These are phyloP conservation scores for Guillardia theta DNA, from an alignment of 78 protist species.

Conservation along the genomic window DNA sequence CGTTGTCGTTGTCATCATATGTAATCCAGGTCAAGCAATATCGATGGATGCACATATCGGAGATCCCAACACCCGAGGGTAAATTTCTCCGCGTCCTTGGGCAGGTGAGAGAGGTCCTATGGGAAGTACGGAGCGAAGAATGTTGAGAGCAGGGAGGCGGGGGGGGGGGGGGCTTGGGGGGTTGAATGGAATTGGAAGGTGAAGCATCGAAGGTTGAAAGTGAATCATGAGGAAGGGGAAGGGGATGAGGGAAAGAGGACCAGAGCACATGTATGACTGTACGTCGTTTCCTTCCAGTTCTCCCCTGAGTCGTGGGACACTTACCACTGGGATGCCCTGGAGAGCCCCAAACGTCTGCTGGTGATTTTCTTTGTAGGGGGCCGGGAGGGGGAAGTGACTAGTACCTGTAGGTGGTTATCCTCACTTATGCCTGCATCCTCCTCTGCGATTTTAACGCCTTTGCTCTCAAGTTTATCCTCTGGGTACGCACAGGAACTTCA, in stretches of 20 bases:
- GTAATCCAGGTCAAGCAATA: neutral
- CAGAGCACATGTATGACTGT: no score
- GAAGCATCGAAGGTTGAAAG: no score
- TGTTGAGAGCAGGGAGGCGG: no score
- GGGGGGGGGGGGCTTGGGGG: no score
- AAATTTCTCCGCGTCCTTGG: neutral
- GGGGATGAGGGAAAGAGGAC: no score
- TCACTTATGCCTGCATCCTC: neutral
- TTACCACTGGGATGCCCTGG: neutral
- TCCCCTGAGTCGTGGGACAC: neutral
- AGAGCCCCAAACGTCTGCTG: neutral
- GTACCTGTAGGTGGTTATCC: neutral
- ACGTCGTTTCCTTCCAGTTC: no score
- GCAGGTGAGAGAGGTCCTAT: no score
- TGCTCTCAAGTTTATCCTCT: neutral
- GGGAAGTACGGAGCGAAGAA: no score
- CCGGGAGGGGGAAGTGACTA: no score
- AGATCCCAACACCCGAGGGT: neutral
- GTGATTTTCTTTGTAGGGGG: neutral
- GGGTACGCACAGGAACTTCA: neutral
- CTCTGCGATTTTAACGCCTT: constrained; percentile 4
- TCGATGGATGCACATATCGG: neutral
- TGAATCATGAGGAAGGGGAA: no score
- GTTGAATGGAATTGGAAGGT: no score
- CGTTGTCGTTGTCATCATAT: neutral